Base-by-base conservation (phyloP, 1,284 basidiomycete species). In the Cryptococcus sp. region DNA sequence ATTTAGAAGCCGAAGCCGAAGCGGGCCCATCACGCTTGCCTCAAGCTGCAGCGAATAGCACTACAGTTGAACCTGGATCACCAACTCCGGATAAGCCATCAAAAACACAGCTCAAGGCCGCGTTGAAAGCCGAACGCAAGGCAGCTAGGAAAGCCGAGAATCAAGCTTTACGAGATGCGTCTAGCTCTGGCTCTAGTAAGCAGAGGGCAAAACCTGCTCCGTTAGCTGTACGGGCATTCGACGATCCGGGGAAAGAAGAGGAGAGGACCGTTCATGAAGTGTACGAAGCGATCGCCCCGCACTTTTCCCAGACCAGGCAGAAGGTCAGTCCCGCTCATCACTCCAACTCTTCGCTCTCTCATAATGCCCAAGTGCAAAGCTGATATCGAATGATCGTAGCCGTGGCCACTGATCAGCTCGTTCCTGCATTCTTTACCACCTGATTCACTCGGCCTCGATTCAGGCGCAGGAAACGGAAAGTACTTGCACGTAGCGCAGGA, bases 381-480 rank as follows among this genome's bases (percentile, higher is more conserved):
- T 29, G 26, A 29, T 29, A 29, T 53, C 49, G 19, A 54, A 3
- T 22, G 16, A 19, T 3, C 55, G 54, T 69, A 93, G 88, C 93
- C 93, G 58, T 99, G 95, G 95, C 95, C 95, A 0, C 85, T 98
- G 59, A 91, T 98, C 48, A 83, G 88, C 11, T 75, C 80, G 19
- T 99, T 98, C 74, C 82, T 99, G 39, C 81, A 83, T 5, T 83
- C 83, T 17, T 74, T 98, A 1, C 86, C 90, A 3, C 78, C 85
- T 8, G 88, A 91, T 22, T 89, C 86, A 74, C 78, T 98, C 22
- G 95, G 96, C 5, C 84, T 97, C 16, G 96, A 99, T 76, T 87
- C 92, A 13, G 96, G 96, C 8, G 94, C 93, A 19, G 96, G 96
- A 0, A 99, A 99, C 66, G 96, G 96, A 46, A 98, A 98, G 82